These are phyloP conservation scores for Adansonia rubrostipa DNA, from an alignment of 441 rosid genomes.

Conservation along the genomic window DNA sequence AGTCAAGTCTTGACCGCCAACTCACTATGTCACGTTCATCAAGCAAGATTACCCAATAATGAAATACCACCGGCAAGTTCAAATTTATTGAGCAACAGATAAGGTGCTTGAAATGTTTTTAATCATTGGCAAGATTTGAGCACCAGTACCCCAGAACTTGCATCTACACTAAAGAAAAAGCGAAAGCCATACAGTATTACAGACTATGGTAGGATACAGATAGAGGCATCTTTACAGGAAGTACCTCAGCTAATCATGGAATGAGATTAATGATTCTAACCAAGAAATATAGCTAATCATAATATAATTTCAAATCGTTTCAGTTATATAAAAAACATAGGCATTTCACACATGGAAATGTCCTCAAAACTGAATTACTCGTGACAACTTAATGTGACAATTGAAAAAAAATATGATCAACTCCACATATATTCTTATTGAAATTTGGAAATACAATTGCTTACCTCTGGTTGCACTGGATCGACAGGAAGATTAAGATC, in stretches of 20 bases:
- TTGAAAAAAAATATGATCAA: conserved; percentile 5
- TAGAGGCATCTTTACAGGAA: not conserved
- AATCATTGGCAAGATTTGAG: conserved; percentile 4
- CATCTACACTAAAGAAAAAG: conserved; percentile 1
- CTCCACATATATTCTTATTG: conserved; percentile 11
- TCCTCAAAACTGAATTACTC: not conserved
- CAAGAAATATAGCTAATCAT: not conserved
- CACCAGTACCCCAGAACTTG: not conserved
- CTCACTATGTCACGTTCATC: conserved; percentile 1
- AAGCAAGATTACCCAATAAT: not conserved
- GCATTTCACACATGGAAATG: not conserved
- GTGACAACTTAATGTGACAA: not conserved
- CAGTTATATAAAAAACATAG: not conserved
- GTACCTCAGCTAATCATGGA: not conserved
- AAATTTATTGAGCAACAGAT: conserved; percentile 6
- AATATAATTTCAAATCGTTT: not conserved
- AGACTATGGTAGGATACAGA: not conserved
- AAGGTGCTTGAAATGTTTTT: conserved; percentile 3
- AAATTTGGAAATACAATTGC: conserved; percentile 23
- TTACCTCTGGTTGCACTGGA: conserved; percentile 33
- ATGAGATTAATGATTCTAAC: conserved; percentile 11
- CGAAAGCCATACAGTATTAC: not conserved
- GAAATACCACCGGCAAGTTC: not conserved
- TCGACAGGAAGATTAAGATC: conserved; percentile 44
- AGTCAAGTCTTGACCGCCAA: not conserved